A percentile compares a stretch with the other conserved stretches of the same genome.
phyloP scores from a whole-genome alignment of 2,329 filamentous ascomycete genomes.

The Colletotrichum sp. region DNA sequence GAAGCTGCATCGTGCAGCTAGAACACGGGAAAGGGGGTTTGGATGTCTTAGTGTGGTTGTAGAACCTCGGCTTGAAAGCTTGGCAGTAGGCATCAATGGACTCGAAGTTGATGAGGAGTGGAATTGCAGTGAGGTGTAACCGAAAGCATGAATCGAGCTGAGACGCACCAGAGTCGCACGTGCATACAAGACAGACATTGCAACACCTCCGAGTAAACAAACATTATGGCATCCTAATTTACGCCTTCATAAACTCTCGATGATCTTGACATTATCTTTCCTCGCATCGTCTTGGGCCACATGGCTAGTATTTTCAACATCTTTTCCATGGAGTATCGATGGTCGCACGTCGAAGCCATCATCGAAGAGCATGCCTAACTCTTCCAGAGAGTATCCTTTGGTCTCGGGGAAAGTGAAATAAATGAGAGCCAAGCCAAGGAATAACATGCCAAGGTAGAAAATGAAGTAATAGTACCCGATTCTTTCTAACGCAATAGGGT shows the following conservation, averaged over 20 bases:
- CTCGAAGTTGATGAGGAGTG: neutral
- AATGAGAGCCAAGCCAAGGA: conserved; percentile 17
- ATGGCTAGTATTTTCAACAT: neutral
- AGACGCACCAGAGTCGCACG: neutral
- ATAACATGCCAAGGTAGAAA: conserved; percentile 41
- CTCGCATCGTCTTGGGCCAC: neutral
- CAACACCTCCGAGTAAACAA: neutral
- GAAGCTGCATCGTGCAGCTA: neutral
- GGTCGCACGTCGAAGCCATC: neutral
- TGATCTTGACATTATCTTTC: neutral
- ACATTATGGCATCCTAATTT: neutral
- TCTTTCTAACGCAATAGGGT: conserved; percentile 44
- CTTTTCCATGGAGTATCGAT: neutral
- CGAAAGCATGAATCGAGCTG: neutral
- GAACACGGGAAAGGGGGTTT: neutral
- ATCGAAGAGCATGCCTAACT: conserved; percentile 8
- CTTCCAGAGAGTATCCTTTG: conserved; percentile 43
- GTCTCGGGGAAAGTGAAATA: conserved; percentile 35
- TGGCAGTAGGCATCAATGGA: neutral
- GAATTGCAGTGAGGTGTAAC: neutral
- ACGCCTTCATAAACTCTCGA: neutral
- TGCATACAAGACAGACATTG: neutral
- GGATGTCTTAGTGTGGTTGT: neutral
- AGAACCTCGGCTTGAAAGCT: neutral
- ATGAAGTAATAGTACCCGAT: conserved; percentile 50